These are phyloP conservation scores for Yamadazyma dushanensis DNA, from an alignment of 1,139 yeast genomes.

Conservation along the genomic window DNA sequence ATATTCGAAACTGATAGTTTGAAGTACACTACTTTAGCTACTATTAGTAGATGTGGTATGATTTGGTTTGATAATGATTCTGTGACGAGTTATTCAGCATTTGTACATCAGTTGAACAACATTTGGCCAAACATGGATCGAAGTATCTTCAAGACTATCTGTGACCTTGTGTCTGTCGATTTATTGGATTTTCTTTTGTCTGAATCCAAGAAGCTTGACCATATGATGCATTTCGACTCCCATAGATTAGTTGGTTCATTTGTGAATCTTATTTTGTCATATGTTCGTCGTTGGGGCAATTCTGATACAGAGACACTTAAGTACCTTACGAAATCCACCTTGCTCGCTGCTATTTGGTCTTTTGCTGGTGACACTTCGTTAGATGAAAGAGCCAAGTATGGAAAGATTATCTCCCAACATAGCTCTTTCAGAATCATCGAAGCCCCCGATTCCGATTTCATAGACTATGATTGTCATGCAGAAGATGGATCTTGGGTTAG, in stretches of 20 bases:
- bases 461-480: constrained; percentile 48
- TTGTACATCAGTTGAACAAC: constrained; percentile 19
- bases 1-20: constrained; percentile 77
- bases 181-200: background rate
- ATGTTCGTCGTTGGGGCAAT: background rate
- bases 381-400: constrained; percentile 42
- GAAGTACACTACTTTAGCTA: constrained; percentile 79
- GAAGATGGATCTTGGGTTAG: constrained; percentile 51
- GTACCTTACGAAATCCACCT: constrained; percentile 38
- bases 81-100: constrained; percentile 16
- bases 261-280: constrained; percentile 17
- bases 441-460: constrained; percentile 10
- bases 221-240: constrained; percentile 54
- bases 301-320: background rate
- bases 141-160: background rate
- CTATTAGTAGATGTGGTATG: constrained; percentile 92
- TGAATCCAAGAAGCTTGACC: constrained; percentile 24
- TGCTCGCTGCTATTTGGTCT: constrained; percentile 63
- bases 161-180: background rate
- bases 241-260: constrained; percentile 43
- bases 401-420: constrained; percentile 26
- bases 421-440: constrained; percentile 16
- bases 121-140: no score
- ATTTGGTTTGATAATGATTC: constrained; percentile 57
- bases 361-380: constrained; percentile 60